Base-by-base conservation (phyloP, 2,329 filamentous ascomycete species). In the Cladosporium oxysporum region DNA sequence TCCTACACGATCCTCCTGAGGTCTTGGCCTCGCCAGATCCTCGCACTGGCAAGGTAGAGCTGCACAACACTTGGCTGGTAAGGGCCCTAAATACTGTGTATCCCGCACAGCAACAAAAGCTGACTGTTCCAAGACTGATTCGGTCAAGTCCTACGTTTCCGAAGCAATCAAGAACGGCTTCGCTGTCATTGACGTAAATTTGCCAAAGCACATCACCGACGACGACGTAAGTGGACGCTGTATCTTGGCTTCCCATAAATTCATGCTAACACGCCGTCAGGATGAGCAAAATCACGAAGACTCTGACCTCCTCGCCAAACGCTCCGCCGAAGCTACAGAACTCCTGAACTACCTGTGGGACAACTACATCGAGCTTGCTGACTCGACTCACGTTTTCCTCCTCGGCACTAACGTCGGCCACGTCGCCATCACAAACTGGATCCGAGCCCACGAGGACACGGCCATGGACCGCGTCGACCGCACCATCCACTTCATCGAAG, bases 361-460 rank as follows among this genome's bases (percentile, higher is more conserved):
- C 72, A 99, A 99, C 75, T 97, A 97, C 74, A 88, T 99, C 23
- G 91, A 97, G 82, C 88, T 89, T 60, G 85, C 82, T 64, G 82
- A 90, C 2, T 83, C 86, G 0, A 88, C 89, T 6, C 87, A 94
- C 62, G 87, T 98, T 18, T 91, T 96, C 75, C 83, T 99, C 26
- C 84, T 99, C 75, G 94, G 95, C 0, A 88, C 96, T 1, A 95
- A 95, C n/a, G 90, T 92, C 72, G 91, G 95, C 1, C 96, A 95
- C 74, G 83, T 91, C 3, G 93, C 92, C 1, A 86, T 97, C 58
- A 90, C 95, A 66, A 86, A 93, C 65, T 85, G 98, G 5, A 83
- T 98, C 6, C 89, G 75, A 58, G 68, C 90, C 11, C 90, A 90
- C 71, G 84, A 92, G 83, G 83, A 85, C 66, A 80, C 79, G 67